Base-by-base conservation (phyloP, 2,329 filamentous ascomycete genomes). In the Venturia pyrina region DNA sequence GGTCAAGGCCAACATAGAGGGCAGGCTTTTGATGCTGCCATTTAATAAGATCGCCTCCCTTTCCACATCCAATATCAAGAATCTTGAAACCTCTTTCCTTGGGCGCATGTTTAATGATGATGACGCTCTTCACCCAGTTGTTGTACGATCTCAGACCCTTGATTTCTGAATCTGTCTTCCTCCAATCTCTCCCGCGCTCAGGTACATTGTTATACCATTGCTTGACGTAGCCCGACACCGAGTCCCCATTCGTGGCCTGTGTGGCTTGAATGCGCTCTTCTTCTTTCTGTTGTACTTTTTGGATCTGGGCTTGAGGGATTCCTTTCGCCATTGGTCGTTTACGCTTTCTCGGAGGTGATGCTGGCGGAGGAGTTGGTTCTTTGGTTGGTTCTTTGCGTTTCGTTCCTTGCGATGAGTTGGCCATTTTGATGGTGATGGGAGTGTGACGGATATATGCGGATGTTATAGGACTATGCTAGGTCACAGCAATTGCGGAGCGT, bases 71-170 rank as follows among this genome's bases (percentile, higher is more conserved):
- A 73, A 99, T 88, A 75, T 99, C 95, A 28, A 99, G 83, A 13
- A 99, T 90, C 61, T 60, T 62, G 34, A 43, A 40, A 8, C 60
- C 43, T 34, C 32, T 43, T 43, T 80, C 78, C 62, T 78, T 77
- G 5, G 71, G 71, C 3, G 91, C 91, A 78, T 97, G 98, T 75
- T 96, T 97, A 75, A 98, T 93, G 70, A 99, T 98, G 70, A 98
- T 86, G 62, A 90, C 93, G 74, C 91, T 96, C 82, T 99, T 99
- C 78, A 99, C 85, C 95, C 95, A 99, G 77, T 99, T 99, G 80
- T 99, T 99, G 81, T 96, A 95, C 70, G 89, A 91, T 64, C 95
- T 87, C 64, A 99, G 80, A 0, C 95, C 95, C 78, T 96, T 96
- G 80, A 99, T 99, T 72, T 90, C 89, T 76, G 90, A 96, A 72